Conservation (phyloP, 1,284 basidiomycete species). For the Sutorius eximius region DNA sequence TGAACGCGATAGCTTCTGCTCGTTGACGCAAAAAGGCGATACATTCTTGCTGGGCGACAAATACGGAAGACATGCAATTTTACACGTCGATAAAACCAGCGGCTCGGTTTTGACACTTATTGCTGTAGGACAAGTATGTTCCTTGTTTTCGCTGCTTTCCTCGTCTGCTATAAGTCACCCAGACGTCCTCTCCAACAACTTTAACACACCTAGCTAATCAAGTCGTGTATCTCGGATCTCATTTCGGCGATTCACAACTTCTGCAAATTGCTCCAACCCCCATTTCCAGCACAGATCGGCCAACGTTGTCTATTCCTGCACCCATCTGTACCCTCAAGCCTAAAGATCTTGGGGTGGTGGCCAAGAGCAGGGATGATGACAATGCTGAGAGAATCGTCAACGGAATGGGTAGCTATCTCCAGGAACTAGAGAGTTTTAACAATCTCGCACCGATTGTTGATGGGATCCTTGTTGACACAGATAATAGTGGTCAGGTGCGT, state of each 20-base stretch:
- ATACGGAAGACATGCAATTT: slow-evolving; percentile 70
- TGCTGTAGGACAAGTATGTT: slow-evolving; percentile 71
- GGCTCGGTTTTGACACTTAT: slow-evolving; percentile 52
- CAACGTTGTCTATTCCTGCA: slow-evolving; percentile 51
- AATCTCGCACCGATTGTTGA: slow-evolving; percentile 91
- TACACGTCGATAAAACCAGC: slow-evolving; percentile 52
- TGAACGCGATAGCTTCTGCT: slow-evolving; percentile 46
- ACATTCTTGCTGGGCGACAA: slow-evolving; percentile 74
- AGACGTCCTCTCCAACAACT: slow-evolving; percentile 77
- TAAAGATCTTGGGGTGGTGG: slow-evolving; percentile 20
- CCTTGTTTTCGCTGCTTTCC: background rate
- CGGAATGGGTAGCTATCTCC: slow-evolving; percentile 52
- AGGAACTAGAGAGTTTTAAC: slow-evolving; percentile 64
- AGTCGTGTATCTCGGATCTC: slow-evolving; percentile 80
- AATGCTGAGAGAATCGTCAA: slow-evolving; percentile 44
- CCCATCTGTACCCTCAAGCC: slow-evolving; percentile 45
- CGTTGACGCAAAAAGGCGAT: slow-evolving; percentile 43
- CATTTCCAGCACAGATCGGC: slow-evolving; percentile 40
- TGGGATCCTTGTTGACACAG: slow-evolving; percentile 74
- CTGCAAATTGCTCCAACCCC: slow-evolving; percentile 56
- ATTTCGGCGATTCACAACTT: slow-evolving; percentile 80
- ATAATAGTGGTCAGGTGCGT: slow-evolving; percentile 73
- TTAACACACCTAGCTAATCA: slow-evolving; percentile 77
- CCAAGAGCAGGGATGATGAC: slow-evolving; percentile 38
- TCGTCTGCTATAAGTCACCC: slow-evolving; percentile 4